phyloP scores from a whole-genome alignment of 257 asterid species.

The Salvia miltiorrhiza region DNA sequence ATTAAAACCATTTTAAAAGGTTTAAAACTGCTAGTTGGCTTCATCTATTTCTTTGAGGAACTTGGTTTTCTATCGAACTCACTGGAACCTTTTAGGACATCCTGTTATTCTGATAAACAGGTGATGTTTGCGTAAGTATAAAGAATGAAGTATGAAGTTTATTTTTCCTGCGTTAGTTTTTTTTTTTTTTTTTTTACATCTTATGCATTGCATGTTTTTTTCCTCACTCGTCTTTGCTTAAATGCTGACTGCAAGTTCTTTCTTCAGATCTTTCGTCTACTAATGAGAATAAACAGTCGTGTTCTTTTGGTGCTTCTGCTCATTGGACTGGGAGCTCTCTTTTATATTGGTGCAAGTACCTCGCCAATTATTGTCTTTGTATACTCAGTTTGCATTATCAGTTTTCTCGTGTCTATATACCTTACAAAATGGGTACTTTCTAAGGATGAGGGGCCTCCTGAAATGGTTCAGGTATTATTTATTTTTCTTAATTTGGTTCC shows the following conservation, averaged over 20 bases:
- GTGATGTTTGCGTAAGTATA: neutral
- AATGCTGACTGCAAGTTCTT: slow-evolving; percentile 17
- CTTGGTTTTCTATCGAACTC: slow-evolving; percentile 5
- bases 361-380: slow-evolving; percentile 90
- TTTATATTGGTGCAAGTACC: slow-evolving; percentile 88
- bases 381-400: slow-evolving; percentile 80
- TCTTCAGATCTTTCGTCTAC: slow-evolving; percentile 77
- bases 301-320: slow-evolving; percentile 72
- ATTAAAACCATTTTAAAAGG: neutral
- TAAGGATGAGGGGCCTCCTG: slow-evolving; percentile 99
- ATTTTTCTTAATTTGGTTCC: slow-evolving; percentile 17
- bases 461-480: slow-evolving; percentile 81
- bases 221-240: slow-evolving; percentile 8
- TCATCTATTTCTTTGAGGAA: slow-evolving; percentile 6
- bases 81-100: neutral
- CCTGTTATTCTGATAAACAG: slow-evolving; percentile 2
- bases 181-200: too few relatives aligned
- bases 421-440: slow-evolving; percentile 91
- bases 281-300: slow-evolving; percentile 79
- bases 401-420: slow-evolving; percentile 72
- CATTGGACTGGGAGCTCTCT: slow-evolving; percentile 63
- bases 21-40: neutral
- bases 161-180: slow-evolving; percentile 1
- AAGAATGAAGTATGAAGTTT: neutral
- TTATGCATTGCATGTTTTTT: slow-evolving; percentile 2